These are phyloP conservation scores for Schizosaccharomyces japonicus DNA, from an alignment of 805 yeast genomes.

Conservation along the genomic window DNA sequence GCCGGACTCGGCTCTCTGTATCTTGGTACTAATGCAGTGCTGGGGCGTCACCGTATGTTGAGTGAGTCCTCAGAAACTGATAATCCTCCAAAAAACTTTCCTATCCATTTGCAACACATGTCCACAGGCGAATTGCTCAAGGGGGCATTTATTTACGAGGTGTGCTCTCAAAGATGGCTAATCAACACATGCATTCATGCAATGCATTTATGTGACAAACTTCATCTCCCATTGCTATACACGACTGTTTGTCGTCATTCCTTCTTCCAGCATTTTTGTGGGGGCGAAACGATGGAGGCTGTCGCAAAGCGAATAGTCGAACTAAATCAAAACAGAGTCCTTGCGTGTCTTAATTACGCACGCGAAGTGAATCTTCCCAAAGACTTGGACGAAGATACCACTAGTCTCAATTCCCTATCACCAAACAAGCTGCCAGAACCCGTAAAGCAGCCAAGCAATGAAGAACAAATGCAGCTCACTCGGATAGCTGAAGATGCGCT, in stretches of 20 bases:
- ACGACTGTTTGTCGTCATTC: background rate
- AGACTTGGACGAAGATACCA: background rate
- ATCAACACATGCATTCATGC: background rate
- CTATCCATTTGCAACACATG: background rate
- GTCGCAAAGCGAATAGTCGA: background rate
- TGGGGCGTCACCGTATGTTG: no score
- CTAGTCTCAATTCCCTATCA: no score
- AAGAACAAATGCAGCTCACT: background rate
- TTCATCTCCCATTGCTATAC: slow-evolving; percentile 1
- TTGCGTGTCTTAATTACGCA: background rate
- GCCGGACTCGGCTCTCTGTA: no score
- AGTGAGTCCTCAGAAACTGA: no score
- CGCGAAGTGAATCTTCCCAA: background rate
- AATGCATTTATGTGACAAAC: background rate
- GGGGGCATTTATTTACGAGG: background rate
- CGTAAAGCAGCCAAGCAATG: background rate
- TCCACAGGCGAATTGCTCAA: background rate
- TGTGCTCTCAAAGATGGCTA: slow-evolving; percentile 1
- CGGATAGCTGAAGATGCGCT: background rate
- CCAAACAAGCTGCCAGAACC: background rate
- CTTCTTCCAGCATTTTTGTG: slow-evolving; percentile 1
- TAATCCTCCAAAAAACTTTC: background rate
- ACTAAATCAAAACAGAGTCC: background rate
- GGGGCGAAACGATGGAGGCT: background rate
- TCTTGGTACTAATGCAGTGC: no score